Base-by-base conservation (phyloP, 805 yeast species). In the Lipomyces starkeyi region DNA sequence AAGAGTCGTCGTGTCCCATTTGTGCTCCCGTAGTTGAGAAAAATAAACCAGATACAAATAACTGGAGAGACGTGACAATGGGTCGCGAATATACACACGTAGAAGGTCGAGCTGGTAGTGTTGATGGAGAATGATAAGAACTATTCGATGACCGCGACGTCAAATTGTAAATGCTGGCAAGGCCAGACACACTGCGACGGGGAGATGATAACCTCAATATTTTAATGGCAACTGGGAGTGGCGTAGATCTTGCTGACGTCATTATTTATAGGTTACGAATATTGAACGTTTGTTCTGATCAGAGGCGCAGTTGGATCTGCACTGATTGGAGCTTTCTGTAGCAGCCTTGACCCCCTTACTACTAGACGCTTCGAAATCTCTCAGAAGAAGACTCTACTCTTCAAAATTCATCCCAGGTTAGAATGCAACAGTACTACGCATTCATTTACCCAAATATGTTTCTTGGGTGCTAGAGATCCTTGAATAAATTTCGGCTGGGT, bases 1-100 rank as follows among this genome's bases (percentile, higher is more conserved):
- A 37, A 17, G 59, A 27, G 22, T 61, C 27, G 59, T 57, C 63
- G 9, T 52, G 47, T 17, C 57, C 57, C 59, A 59, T 64, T 14
- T 58, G 43, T 49, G 61, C 49, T 17, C 29, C 34, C 25, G 32
- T 6, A 5, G 29, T 40, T 29, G 47, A 49, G 57, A 27, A 32
- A 58, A 49, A 14, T 56, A 55, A 5, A 47, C 25, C 35, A 58
- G 52, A 37, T 40, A 62, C 52, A 34, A 17, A 43, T 7, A 25
- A n/a, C 5, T n/a, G 9, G 3, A 43, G 9, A n/a, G 14, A 43
- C 20, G 49, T 17, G 43, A 37, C 43, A 25, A 8, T n/a, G 22
- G 22, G 22, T 17, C 49, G 49, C 22, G 49, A 43, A n/a, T n/a
- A n/a, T n/a, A 43, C n/a, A 37, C 17, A 17, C 17, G 49, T n/a